Evolutionary conservation across 176 grass and related monocot genomes (phyloP).

Genomic region (Avena eriantha): DNA sequence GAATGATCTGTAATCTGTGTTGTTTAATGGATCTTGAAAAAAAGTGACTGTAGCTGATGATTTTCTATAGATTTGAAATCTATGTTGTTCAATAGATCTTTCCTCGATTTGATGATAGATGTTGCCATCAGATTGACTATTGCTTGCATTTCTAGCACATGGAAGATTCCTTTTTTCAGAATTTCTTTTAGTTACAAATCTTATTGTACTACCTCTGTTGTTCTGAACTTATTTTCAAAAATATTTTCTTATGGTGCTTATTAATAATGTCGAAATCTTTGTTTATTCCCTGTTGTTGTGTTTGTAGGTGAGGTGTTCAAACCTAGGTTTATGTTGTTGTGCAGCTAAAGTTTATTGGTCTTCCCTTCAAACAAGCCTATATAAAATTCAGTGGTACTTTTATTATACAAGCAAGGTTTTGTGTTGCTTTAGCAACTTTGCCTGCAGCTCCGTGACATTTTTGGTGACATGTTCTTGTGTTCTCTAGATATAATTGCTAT

Average conservation of each 20-base stretch:
- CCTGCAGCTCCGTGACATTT: not conserved
- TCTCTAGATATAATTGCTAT: not conserved
- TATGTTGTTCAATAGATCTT: no score
- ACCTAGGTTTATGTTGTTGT: not conserved
- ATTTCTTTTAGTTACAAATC: no score
- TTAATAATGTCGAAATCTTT: not conserved
- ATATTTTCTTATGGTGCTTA: not conserved
- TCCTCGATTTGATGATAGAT: no score
- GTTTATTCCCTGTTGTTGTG: not conserved
- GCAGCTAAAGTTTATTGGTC: not conserved
- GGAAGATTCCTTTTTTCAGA: no score
- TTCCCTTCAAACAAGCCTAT: not conserved
- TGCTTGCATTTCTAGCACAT: no score
- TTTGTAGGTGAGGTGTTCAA: not conserved
- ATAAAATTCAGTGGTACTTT: not conserved
- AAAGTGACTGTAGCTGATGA: no score
- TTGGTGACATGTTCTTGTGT: not conserved
- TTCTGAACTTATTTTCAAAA: no score
- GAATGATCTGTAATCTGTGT: no score
- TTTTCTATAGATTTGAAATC: no score
- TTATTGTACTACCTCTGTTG: no score
- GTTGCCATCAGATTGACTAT: no score
- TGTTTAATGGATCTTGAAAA: no score
- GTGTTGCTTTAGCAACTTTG: not conserved
- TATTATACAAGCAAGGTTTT: not conserved